Percentiles rank a stretch among this genome's conserved stretches.
These are phyloP conservation scores for Mercurialis annua DNA, from an alignment of 345 rosid species.

Conservation along the genomic window DNA sequence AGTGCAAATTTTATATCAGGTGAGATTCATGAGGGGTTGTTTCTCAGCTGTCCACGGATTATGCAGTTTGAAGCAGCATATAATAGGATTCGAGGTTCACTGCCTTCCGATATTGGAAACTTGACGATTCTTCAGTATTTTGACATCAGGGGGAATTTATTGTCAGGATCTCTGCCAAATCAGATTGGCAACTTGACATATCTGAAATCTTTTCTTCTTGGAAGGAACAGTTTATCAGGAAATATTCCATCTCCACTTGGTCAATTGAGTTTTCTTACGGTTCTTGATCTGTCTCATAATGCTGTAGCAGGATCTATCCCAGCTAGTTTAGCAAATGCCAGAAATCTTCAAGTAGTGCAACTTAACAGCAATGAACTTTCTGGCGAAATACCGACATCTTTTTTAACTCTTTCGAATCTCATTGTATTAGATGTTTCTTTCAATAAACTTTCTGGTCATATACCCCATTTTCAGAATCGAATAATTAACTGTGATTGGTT, in stretches of 20 bases:
- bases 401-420: slow-evolving; percentile 41
- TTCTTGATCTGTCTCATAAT: slow-evolving; percentile 59
- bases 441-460: slow-evolving; percentile 54
- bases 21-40: slow-evolving; percentile 24
- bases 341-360: slow-evolving; percentile 37
- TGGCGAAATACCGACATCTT: slow-evolving; percentile 50
- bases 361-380: slow-evolving; percentile 50
- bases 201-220: slow-evolving; percentile 41
- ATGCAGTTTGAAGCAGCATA: slow-evolving; percentile 48
- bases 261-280: slow-evolving; percentile 36
- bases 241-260: slow-evolving; percentile 48
- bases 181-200: slow-evolving; percentile 38
- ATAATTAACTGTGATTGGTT: slow-evolving; percentile 36
- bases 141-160: slow-evolving; percentile 45
- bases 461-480: slow-evolving; percentile 39
- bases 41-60: slow-evolving; percentile 32
- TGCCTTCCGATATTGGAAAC: slow-evolving; percentile 37
- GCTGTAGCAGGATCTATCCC: slow-evolving; percentile 52
- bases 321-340: slow-evolving; percentile 36
- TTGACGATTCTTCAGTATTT: slow-evolving; percentile 41
- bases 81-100: slow-evolving; percentile 47
- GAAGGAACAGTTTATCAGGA: slow-evolving; percentile 48
- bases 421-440: slow-evolving; percentile 44
- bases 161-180: slow-evolving; percentile 46
- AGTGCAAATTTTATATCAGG: slow-evolving; percentile 45